phyloP scores from a whole-genome alignment of 2,329 filamentous ascomycete genomes.

The Fusarium tanahbumbuense region DNA sequence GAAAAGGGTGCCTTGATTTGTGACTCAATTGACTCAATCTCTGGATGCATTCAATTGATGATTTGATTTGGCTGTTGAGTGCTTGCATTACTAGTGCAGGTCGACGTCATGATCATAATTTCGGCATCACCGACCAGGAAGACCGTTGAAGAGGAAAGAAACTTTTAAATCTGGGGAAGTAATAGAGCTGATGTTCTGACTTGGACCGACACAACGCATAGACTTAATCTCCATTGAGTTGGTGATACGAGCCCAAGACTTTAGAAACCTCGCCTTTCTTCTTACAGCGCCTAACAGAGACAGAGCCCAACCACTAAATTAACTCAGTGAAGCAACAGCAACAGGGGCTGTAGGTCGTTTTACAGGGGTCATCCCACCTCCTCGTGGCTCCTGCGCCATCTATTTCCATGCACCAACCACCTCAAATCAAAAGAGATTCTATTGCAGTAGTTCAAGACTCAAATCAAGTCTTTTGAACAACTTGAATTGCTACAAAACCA shows the following conservation, averaged over 20 bases:
- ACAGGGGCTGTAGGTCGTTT: constrained; percentile 12
- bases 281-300: background rate
- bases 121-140: constrained; percentile 24
- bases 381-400: constrained; percentile 38
- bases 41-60: background rate
- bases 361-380: constrained; percentile 32
- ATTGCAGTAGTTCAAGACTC: constrained; percentile 7
- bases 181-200: background rate
- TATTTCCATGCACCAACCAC: constrained; percentile 39
- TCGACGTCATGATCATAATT: constrained; percentile 28
- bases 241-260: constrained; percentile 1
- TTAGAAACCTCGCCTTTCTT: background rate
- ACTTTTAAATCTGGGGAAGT: constrained; percentile 2
- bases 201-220: background rate
- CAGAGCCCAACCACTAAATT: constrained; percentile 33
- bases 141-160: background rate
- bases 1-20: constrained; percentile 11
- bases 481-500: constrained; percentile 33
- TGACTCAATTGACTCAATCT: background rate
- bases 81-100: constrained; percentile 36
- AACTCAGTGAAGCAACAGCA: constrained; percentile 2
- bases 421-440: background rate
- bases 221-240: constrained; percentile 16
- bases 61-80: constrained; percentile 23
- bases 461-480: constrained; percentile 9